Evolutionary conservation across 1,284 basidiomycete genomes (phyloP).

Genomic region (Heliocybe sulcata): DNA sequence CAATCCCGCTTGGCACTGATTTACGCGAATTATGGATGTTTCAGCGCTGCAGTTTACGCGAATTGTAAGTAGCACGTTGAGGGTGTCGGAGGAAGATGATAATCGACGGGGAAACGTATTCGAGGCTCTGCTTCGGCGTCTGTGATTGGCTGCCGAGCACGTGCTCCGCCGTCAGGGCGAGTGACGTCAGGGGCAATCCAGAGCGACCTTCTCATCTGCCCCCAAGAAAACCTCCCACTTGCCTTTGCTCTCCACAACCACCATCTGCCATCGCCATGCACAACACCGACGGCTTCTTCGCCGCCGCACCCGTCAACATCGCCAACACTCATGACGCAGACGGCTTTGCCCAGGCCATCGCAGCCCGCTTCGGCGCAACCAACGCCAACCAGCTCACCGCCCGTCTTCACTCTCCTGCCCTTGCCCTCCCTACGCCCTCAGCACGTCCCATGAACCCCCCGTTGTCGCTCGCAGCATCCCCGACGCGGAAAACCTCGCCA

Average conservation of each 20-base stretch:
- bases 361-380: conserved; percentile 11
- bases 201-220: neutral
- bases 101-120: no score
- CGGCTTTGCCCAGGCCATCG: conserved; percentile 18
- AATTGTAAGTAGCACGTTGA: no score
- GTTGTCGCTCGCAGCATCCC: neutral
- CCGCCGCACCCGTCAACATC: conserved; percentile 6
- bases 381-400: conserved; percentile 13
- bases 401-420: conserved; percentile 11
- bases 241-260: no score
- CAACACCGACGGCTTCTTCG: conserved; percentile 13
- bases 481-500: neutral
- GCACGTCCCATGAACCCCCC: neutral
- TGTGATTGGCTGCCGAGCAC: neutral
- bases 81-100: no score
- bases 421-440: neutral
- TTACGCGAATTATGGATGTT: no score
- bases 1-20: no score
- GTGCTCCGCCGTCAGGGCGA: neutral
- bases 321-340: conserved; percentile 10
- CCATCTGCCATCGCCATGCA: neutral
- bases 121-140: no score
- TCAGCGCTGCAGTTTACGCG: no score
- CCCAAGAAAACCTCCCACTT: no score
- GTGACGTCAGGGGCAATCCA: neutral